Evolutionary conservation across 768 basidiomycete genomes (phyloP).

Genomic region (Lepiota venenata): DNA sequence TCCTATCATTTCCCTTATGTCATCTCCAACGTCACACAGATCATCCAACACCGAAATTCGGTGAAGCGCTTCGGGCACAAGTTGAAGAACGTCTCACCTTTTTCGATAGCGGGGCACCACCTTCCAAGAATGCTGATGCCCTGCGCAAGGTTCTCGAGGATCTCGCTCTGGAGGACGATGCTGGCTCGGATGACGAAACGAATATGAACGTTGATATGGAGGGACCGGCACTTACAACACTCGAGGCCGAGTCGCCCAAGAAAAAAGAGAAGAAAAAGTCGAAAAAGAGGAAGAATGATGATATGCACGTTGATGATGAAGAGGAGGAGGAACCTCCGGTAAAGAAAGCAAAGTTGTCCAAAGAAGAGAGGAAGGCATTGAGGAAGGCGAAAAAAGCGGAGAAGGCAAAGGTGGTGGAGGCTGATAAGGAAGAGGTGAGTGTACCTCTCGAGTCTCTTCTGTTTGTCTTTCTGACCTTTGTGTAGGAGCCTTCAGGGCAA

Average conservation of each 20-base stretch:
- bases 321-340: slow-evolving; percentile 45
- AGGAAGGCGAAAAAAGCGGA: slow-evolving; percentile 74
- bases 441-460: neutral
- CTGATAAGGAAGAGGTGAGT: slow-evolving; percentile 30
- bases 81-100: slow-evolving; percentile 95
- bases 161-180: slow-evolving; percentile 66
- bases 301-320: slow-evolving; percentile 60
- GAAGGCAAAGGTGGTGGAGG: slow-evolving; percentile 42
- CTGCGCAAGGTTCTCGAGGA: slow-evolving; percentile 85
- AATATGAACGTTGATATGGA: slow-evolving; percentile 41
- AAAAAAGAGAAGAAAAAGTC: slow-evolving; percentile 70
- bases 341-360: slow-evolving; percentile 76
- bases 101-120: slow-evolving; percentile 89
- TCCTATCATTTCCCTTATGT: neutral
- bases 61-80: slow-evolving; percentile 89
- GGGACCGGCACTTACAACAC: slow-evolving; percentile 50
- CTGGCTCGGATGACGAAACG: slow-evolving; percentile 45
- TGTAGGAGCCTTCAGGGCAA: slow-evolving; percentile 32
- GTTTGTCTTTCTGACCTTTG: neutral
- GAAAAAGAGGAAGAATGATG: slow-evolving; percentile 57
- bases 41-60: slow-evolving; percentile 87
- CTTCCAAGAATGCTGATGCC: slow-evolving; percentile 89
- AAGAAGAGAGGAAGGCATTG: slow-evolving; percentile 84
- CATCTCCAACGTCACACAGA: slow-evolving; percentile 39
- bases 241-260: slow-evolving; percentile 52